These are phyloP conservation scores for Apiotrichum gamsii DNA, from an alignment of 1,284 basidiomycete genomes.

Conservation along the genomic window DNA sequence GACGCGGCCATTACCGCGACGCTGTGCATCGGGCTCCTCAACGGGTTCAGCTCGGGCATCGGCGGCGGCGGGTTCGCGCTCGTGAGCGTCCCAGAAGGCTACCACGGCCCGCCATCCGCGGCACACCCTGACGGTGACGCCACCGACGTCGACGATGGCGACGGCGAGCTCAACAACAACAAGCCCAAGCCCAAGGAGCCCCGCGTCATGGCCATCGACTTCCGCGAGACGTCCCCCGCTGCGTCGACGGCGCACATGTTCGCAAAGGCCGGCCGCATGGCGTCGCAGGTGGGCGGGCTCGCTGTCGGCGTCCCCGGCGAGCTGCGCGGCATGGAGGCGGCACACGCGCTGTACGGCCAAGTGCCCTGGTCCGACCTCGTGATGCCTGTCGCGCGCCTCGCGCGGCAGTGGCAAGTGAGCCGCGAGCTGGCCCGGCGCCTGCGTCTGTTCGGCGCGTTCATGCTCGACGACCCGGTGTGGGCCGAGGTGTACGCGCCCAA, in stretches of 20 bases:
- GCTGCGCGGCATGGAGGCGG: slow-evolving; percentile 59
- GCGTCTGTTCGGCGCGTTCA: slow-evolving; percentile 55
- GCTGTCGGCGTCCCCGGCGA: slow-evolving; percentile 81
- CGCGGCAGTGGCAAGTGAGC: slow-evolving; percentile 64
- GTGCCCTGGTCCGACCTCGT: slow-evolving; percentile 72
- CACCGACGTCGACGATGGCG: slow-evolving; percentile 22
- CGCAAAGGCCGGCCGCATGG: slow-evolving; percentile 62
- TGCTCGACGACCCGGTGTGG: slow-evolving; percentile 75
- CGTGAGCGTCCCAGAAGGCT: slow-evolving; percentile 60
- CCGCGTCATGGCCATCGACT: slow-evolving; percentile 72
- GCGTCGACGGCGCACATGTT: slow-evolving; percentile 72
- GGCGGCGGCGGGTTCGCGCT: slow-evolving; percentile 91
- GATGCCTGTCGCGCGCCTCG: slow-evolving; percentile 65
- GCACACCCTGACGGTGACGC: slow-evolving; percentile 9
- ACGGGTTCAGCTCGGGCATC: slow-evolving; percentile 78
- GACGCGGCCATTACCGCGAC: slow-evolving; percentile 77
- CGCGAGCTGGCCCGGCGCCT: slow-evolving; percentile 67
- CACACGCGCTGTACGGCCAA: slow-evolving; percentile 45
- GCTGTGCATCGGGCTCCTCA: slow-evolving; percentile 77
- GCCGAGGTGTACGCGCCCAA: slow-evolving; percentile 67
- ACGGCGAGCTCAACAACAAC: too few relatives aligned
- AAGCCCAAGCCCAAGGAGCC: slow-evolving; percentile 23
- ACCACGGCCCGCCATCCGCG: background rate
- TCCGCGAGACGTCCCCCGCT: slow-evolving; percentile 77
- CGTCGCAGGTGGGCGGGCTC: slow-evolving; percentile 66